Conservation (phyloP, 2,329 filamentous ascomycete species). For the Aspergillus sp. region DNA sequence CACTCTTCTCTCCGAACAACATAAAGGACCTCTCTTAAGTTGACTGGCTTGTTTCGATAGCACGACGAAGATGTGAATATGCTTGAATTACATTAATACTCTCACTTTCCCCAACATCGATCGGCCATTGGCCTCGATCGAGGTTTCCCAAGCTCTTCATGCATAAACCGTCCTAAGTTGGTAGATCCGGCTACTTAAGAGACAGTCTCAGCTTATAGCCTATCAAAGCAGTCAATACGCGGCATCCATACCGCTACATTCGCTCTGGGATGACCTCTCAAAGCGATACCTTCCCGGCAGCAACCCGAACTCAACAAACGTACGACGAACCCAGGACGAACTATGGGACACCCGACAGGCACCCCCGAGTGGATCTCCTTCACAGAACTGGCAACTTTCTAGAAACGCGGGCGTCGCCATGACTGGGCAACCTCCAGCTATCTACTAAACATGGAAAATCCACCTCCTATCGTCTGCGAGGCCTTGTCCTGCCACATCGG, state of each 20-base stretch:
- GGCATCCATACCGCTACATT: background rate
- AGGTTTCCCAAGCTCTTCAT: background rate
- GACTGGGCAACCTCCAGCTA: background rate
- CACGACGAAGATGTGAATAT: background rate
- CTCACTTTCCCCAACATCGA: background rate
- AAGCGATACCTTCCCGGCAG: background rate
- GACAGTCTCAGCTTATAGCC: background rate
- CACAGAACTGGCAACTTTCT: background rate
- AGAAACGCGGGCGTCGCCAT: background rate
- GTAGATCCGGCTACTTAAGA: background rate
- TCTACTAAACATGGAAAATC: background rate
- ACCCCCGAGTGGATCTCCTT: background rate
- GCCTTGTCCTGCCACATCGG: background rate
- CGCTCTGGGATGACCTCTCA: background rate
- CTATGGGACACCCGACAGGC: background rate
- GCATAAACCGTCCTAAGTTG: background rate
- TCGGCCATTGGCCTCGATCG: background rate
- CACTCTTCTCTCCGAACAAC: background rate
- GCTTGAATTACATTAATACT: background rate
- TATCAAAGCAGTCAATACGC: background rate
- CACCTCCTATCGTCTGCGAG: background rate
- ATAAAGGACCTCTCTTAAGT: background rate
- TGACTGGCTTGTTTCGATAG: too few relatives aligned
- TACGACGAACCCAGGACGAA: constrained; percentile 2
- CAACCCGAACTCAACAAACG: background rate